A percentile compares a stretch with the other conserved stretches of the same genome.
Conservation (phyloP, 257 asterid species). For the Knoxia roxburghii region DNA sequence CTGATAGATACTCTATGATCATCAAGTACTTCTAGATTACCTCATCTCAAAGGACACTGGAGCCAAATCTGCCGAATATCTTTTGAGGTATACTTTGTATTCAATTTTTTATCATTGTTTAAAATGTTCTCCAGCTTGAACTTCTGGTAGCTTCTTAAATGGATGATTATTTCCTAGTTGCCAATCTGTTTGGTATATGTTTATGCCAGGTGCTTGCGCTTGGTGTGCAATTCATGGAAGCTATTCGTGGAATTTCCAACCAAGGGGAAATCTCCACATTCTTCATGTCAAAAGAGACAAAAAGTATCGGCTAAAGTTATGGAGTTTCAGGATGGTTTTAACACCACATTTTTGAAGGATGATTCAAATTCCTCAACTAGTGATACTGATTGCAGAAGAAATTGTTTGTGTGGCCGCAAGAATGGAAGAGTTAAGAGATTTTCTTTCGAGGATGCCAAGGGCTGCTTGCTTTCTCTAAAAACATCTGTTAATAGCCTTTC, state of each 20-base stretch:
- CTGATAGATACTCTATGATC: slow-evolving; percentile 79
- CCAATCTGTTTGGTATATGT: slow-evolving; percentile 8
- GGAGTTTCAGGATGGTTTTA: slow-evolving; percentile 20
- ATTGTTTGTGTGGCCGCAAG: slow-evolving; percentile 10
- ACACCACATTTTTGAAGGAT: slow-evolving; percentile 14
- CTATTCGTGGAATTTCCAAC: slow-evolving; percentile 56
- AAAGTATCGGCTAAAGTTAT: slow-evolving; percentile 21
- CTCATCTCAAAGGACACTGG: slow-evolving; percentile 91
- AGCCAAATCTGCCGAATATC: slow-evolving; percentile 76
- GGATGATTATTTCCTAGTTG: slow-evolving; percentile 3
- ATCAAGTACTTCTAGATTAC: slow-evolving; percentile 92
- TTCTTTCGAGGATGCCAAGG: slow-evolving; percentile 51
- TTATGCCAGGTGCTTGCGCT: slow-evolving; percentile 57
- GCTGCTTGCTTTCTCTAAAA: slow-evolving; percentile 62
- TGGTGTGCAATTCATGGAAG: slow-evolving; percentile 64
- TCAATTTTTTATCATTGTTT: slow-evolving; percentile 6
- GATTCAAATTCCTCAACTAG: slow-evolving; percentile 19
- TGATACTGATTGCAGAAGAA: slow-evolving; percentile 20
- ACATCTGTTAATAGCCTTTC: slow-evolving; percentile 56
- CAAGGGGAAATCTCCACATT: slow-evolving; percentile 21
- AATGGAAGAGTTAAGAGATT: slow-evolving; percentile 16
- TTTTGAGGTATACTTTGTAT: slow-evolving; percentile 49
- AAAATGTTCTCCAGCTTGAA: neutral
- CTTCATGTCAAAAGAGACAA: slow-evolving; percentile 41
- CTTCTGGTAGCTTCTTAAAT: neutral